Evolutionary conservation across 2,329 filamentous ascomycete species (phyloP).

Genomic region (Fusarium tuaranense): DNA sequence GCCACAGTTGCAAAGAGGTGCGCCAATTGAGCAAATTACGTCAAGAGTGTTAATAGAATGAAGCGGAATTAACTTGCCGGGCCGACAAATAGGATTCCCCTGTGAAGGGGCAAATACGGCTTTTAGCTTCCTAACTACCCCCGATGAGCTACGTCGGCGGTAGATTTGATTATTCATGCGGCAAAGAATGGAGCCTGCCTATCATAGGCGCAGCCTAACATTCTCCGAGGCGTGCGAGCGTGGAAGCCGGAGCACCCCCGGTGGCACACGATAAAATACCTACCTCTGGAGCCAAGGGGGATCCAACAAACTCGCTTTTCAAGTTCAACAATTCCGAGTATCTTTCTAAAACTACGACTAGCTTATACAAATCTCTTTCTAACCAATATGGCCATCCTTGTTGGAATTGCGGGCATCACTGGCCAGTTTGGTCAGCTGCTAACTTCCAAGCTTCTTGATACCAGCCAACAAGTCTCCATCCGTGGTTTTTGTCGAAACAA

Average conservation of each 20-base stretch:
- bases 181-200: neutral
- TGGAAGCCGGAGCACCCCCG: neutral
- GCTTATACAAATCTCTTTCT: neutral
- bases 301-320: too few relatives aligned
- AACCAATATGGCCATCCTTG: neutral
- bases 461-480: neutral
- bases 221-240: neutral
- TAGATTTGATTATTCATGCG: neutral
- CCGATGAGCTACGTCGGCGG: neutral
- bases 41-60: neutral
- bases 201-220: neutral
- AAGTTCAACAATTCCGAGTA: neutral
- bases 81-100: neutral
- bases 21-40: neutral
- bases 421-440: neutral
- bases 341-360: neutral
- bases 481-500: neutral
- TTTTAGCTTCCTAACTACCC: neutral
- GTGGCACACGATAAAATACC: neutral
- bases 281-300: neutral
- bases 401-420: neutral
- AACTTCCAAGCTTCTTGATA: neutral
- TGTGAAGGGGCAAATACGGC: neutral
- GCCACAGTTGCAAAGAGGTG: too few relatives aligned
- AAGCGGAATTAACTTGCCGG: neutral